Base-by-base conservation (phyloP, 2,329 filamentous ascomycete species). In the Nemania bipapillata region DNA sequence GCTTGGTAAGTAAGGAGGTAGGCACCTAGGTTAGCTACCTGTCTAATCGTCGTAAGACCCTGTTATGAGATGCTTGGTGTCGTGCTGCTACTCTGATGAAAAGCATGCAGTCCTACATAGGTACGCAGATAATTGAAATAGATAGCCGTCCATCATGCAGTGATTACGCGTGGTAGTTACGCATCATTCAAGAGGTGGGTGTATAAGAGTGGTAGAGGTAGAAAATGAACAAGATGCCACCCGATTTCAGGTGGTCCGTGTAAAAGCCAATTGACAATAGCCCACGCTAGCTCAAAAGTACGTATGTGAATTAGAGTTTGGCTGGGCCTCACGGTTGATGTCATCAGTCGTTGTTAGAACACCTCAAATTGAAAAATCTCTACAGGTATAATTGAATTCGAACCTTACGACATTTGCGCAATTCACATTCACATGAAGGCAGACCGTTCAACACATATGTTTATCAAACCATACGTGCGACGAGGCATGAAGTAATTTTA, bases 401-500 rank as follows among this genome's bases (percentile, higher is more conserved):
- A n/a, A n/a, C n/a, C n/a, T n/a, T n/a, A n/a, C n/a, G n/a, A n/a
- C n/a, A n/a, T n/a, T n/a, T n/a, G n/a, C n/a, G n/a, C n/a, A n/a
- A n/a, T 45, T 45, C 9, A 17, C 11, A 20, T 26, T 24, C 47
- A 22, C 47, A 50, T 5, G 26, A 2, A 26, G 4, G 7, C 15
- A n/a, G 8, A 5, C 6, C n/a, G 5, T 45, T 45, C 17, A 53
- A 4, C 22, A 28, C 32, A 30, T 17, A n/a, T 45, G 20, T 20
- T n/a, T 3, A 6, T 15, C 45, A 54, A 26, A 32, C 47, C 45
- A 54, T 35, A 45, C 42, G n/a, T 8, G 26, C 22, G 0, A 28
- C 3, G 52, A 30, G 20, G 15, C 17, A 17, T 12, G 3, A 35
- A 53, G 11, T 70, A 69, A 70, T 72, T 68, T 69, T 74, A 75